Evolutionary conservation across 257 asterid species (phyloP), one percentile per base, ranked within the genome.

Genomic region (Plantago ovata): DNA sequence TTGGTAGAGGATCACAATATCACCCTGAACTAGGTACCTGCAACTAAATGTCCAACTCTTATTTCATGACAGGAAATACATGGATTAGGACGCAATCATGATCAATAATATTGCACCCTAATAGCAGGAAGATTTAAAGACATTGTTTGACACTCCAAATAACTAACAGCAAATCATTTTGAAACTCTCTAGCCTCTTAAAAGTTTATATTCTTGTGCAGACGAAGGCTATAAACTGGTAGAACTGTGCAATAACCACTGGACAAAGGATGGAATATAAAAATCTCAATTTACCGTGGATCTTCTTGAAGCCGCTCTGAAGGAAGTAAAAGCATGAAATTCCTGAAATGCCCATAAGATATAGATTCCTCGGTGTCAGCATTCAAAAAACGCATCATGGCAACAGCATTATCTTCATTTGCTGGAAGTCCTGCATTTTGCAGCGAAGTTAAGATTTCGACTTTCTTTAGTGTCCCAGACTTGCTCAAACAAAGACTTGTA

Each of bases 361-460:
- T 89, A 44, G 97, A 93, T 74, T 79, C 89, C 74, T 85, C 97
- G 0, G 87, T 71, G 65, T 93, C 97, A 3, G 87, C 85, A 74
- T 90, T 93, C 41, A 93, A 81, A 81, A 89, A 93, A 56, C 99
- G 96, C 99, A 93, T 82, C 99, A 93, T 89, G 36, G 97, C 99
- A 65, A 93, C 82, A 58, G 97, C 99, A 79, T 89, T 93, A 77
- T 93, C 99, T 72, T 93, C 99, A 75, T 93, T 86, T 2, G 99
- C 87, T 12, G 99, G 99, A 63, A 93, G 95, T 36, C 97, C 99
- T 13, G 99, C 97, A 55, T 86, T 93, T 69, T 78, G 60, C 73
- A 93, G 72, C 44, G 96, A 93, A 20, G 96, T 78, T 85, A 93
- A 67, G 57, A 93, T 83, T 77, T 93, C 97, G 68, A 95, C 86